These are phyloP conservation scores for Coemansia sp. DNA, from an alignment of 192 early-diverging fungal genomes.

Conservation along the genomic window DNA sequence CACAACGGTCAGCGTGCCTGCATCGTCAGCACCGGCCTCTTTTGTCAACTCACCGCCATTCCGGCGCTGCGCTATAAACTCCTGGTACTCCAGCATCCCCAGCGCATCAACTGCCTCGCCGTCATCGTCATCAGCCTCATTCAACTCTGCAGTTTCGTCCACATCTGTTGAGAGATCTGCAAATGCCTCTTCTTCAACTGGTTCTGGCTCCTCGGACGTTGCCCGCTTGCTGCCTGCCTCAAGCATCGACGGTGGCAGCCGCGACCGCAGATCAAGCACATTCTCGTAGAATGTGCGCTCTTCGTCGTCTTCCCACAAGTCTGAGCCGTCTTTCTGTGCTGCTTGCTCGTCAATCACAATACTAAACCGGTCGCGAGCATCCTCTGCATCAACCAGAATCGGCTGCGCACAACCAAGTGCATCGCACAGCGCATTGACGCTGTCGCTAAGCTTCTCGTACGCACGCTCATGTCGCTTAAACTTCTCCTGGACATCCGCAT, in stretches of 20 bases:
- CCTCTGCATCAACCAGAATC: conserved; percentile 72
- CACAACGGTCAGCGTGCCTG: conserved; percentile 27
- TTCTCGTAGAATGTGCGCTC: conserved; percentile 87
- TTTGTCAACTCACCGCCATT: conserved; percentile 1
- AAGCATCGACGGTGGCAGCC: conserved; percentile 85
- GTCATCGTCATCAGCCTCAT: conserved; percentile 21
- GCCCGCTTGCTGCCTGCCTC: conserved; percentile 33
- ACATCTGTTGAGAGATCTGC: not conserved
- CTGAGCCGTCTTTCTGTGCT: conserved; percentile 8
- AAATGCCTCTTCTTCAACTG: not conserved
- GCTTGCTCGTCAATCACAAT: conserved; percentile 42
- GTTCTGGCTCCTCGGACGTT: not conserved
- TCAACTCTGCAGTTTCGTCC: not conserved
- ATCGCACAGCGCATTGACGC: conserved; percentile 62
- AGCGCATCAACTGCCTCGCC: conserved; percentile 25
- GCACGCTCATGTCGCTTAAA: conserved; percentile 26
- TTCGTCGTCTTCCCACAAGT: conserved; percentile 93
- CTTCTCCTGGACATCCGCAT: conserved; percentile 37
- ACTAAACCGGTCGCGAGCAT: conserved; percentile 27
- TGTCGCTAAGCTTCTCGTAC: conserved; percentile 34
- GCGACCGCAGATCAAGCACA: conserved; percentile 71
- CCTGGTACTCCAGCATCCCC: conserved; percentile 46
- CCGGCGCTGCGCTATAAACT: conserved; percentile 33
- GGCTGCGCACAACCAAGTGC: conserved; percentile 75
- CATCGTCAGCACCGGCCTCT: not conserved